Evolutionary conservation across 2,329 filamentous ascomycete species (phyloP), one percentile per base, ranked within the genome.

Genomic region (Xylariaceae sp.): DNA sequence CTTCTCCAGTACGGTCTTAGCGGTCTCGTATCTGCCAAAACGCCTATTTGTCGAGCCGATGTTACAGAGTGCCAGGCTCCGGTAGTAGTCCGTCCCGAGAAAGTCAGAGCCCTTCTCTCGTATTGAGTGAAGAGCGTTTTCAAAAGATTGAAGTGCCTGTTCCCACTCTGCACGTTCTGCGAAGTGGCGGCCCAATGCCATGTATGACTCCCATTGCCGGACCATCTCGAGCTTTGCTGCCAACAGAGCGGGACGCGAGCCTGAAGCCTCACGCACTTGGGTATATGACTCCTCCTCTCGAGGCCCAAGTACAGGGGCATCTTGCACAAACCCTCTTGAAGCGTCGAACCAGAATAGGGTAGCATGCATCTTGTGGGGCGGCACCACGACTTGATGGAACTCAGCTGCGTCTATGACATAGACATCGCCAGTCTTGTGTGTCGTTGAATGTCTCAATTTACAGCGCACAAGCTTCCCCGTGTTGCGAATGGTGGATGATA

Each of bases 261-360:
- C 49, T 1, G 46, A 48, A 1, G 49, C 43, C 17, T 59, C 56
- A n/a, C 50, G 47, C 4, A 38, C 7, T 30, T 53, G 50, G 1
- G 41, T 51, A 30, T 36, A 50, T 0, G 43, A 46, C 5, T 50
- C 41, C 9, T 41, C 50, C 19, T 56, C 47, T 23, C 38, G 50
- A 6, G 61, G 61, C 0, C 60, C 59, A 3, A 65, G 47, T 1
- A 63, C 57, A 3, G 46, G 45, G 1, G 59, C 59, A 34, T 59
- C 52, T 28, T 50, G 36, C 3, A 48, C 39, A 34, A 58, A 63
- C 6, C 61, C 62, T 1, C 56, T 55, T 9, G 28, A 32, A 1
- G 59, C 52, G 39, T 66, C 62, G 34, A 65, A 65, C 32, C 59
- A 55, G 50, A 61, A 61, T 3, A 66, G 26, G 1, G 61, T 63